These are phyloP conservation scores for Oryza punctata DNA, from an alignment of 176 grass and related monocot species.

Conservation along the genomic window DNA sequence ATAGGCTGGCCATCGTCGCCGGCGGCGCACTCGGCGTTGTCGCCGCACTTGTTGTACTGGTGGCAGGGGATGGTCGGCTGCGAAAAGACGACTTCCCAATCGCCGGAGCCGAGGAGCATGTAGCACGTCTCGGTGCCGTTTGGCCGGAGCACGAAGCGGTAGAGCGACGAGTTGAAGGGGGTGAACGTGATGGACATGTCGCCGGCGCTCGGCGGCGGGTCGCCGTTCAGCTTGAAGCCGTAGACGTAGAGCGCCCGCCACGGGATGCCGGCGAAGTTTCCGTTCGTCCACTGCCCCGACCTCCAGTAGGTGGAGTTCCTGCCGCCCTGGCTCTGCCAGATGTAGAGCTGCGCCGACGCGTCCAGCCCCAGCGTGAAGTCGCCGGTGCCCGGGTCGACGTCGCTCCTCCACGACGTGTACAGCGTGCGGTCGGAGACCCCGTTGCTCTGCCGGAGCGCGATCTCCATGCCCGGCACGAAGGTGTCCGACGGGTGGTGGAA, in stretches of 20 bases:
- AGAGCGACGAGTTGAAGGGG: constrained; percentile 35
- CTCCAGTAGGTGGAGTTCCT: constrained; percentile 33
- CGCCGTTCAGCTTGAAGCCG: constrained; percentile 52
- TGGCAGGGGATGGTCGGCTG: constrained; percentile 63
- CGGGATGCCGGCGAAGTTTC: constrained; percentile 46
- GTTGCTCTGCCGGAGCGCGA: constrained; percentile 35
- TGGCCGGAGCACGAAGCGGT: constrained; percentile 48
- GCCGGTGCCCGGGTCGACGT: constrained; percentile 50
- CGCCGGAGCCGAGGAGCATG: constrained; percentile 42
- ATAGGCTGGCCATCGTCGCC: not conserved
- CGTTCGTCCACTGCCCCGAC: constrained; percentile 51
- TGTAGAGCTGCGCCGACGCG: constrained; percentile 71
- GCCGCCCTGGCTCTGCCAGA: constrained; percentile 32
- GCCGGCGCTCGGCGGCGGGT: not conserved
- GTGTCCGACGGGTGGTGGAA: constrained; percentile 65
- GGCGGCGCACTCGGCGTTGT: constrained; percentile 52
- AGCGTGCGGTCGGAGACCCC: constrained; percentile 24
- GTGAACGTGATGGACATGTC: constrained; percentile 40
- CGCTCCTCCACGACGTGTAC: constrained; percentile 59
- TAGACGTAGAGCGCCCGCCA: constrained; percentile 50
- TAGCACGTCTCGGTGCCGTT: constrained; percentile 55
- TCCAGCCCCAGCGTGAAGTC: constrained; percentile 64
- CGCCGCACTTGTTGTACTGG: constrained; percentile 65
- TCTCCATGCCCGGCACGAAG: constrained; percentile 64
- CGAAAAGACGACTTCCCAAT: constrained; percentile 56